Evolutionary conservation across 2,329 filamentous ascomycete species (phyloP), one percentile per base, ranked within the genome.

Genomic region (Nigrograna mackinnonii): DNA sequence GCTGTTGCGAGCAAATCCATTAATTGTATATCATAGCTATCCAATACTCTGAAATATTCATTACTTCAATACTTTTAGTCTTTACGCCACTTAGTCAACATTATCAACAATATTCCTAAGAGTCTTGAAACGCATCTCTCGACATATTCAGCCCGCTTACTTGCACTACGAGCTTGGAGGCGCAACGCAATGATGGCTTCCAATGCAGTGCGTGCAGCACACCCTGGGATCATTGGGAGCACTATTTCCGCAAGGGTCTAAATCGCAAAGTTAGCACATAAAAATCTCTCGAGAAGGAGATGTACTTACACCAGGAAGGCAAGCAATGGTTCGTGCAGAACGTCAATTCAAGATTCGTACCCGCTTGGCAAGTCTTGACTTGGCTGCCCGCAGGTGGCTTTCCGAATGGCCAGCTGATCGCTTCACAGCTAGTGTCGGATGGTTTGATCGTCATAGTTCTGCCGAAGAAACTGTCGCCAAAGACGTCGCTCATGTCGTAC

Each of bases 161-260:
- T n/a, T n/a, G n/a, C n/a, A n/a, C n/a, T n/a, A n/a, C n/a, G n/a
- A n/a, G n/a, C 31, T 42, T 16, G 54, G 54, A 5, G 52, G 35
- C 13, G 52, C 57, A 38, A 61, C 55, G 37, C 58, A 61, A 32
- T 61, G 58, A 39, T 60, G 54, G 12, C 49, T 49, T 5, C 58
- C 57, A 51, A 62, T 60, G 19, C 57, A 62, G 40, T 59, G 57
- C 39, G 55, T 60, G 52, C 57, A 62, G 41, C 58, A 59, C 16
- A 37, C 5, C 17, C 55, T 52, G 14, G 37, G 7, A 44, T 60
- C 55, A 28, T 40, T 41, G 5, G 55, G 55, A 9, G 54, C 54
- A 30, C 12, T 37, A 24, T 49, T 47, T 18, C 58, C 58, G 26
- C 57, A 62, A 13, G 45, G 44, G 45, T 43, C 46, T 50, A 35